phyloP scores from a whole-genome alignment of 495 filamentous ascomycete species.

The Penicillium chermesinum region DNA sequence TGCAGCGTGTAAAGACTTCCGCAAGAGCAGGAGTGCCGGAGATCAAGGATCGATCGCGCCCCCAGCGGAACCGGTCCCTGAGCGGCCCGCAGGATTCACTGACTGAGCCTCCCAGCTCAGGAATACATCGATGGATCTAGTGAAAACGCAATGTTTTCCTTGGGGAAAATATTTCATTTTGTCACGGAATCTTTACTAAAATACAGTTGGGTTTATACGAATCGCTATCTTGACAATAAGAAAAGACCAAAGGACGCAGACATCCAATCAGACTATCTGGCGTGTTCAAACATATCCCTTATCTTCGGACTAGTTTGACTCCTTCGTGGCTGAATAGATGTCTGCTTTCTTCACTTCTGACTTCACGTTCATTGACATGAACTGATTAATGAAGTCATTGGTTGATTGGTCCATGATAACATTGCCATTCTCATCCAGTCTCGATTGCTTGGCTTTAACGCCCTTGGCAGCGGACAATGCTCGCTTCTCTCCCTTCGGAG shows the following conservation, averaged over 20 bases:
- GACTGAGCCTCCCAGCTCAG: too few species aligned
- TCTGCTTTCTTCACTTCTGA: background rate
- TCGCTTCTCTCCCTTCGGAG: conserved; percentile 32
- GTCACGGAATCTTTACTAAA: conserved; percentile 36
- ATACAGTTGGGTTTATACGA: conserved; percentile 36
- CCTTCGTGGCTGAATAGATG: conserved; percentile 7
- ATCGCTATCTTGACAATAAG: conserved; percentile 23
- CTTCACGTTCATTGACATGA: conserved; percentile 23
- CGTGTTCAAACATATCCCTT: background rate
- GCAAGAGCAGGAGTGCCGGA: conserved; percentile 10
- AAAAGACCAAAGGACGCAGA: background rate
- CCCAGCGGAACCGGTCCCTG: conserved; percentile 3
- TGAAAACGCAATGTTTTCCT: background rate
- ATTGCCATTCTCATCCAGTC: conserved; percentile 33
- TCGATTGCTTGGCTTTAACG: conserved; percentile 20
- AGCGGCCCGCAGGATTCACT: background rate
- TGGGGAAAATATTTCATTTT: conserved; percentile 9
- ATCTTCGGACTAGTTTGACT: conserved; percentile 7
- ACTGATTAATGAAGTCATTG: conserved; percentile 31
- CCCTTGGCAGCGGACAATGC: conserved; percentile 20
- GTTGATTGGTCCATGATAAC: conserved; percentile 30
- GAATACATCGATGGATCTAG: too few species aligned
- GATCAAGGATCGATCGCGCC: conserved; percentile 11
- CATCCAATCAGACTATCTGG: background rate
- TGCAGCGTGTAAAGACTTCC: conserved; percentile 13